Base-by-base conservation (phyloP, 805 yeast species). In the Wickerhamiella bombiphila region DNA sequence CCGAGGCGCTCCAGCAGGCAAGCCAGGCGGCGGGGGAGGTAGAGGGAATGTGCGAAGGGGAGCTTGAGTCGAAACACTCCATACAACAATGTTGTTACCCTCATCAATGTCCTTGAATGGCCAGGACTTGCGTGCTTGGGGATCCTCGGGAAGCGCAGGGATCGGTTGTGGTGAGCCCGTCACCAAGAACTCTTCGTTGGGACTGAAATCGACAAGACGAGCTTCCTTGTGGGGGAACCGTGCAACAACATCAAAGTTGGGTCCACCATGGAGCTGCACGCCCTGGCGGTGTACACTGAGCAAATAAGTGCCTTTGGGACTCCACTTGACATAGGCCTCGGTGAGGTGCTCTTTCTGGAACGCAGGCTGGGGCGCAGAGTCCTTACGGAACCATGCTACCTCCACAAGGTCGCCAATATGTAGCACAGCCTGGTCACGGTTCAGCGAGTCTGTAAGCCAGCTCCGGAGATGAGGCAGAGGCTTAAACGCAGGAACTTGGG, bases 251-350 rank as follows among this genome's bases (percentile, higher is more conserved):
- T 69, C 73, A 55, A 83, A 83, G 34, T 71, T 66, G 39, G 72
- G 70, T 44, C 97, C 96, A 56, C 97, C 98, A 93, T 96, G 91
- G 20, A 88, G 72, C 58, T 83, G 93, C 40, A 85, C 75, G 68
- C 97, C 97, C 61, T 82, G 93, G 36, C 83, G 83, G 61, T 88
- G 96, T 51, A 85, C 69, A 1, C 96, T 77, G 50, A 81, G 74
- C 46, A 88, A 61, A 55, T 74, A 86, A 9, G 88, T 75, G 59
- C 99, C 99, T 61, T 75, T 76, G 55, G 96, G 94, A 35, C 97
- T 83, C 66, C 85, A 88, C 57, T 76, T 76, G 51, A 83, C 80
- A 51, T 77, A 85, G 44, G 82, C 76, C 42, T 83, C 76, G 41
- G 96, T 85, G 80, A 93, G 83, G 48, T 78, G 76, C 46, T 69